These are phyloP conservation scores for Herpetomonas tarakana DNA, from an alignment of 208 protist species.

Conservation along the genomic window DNA sequence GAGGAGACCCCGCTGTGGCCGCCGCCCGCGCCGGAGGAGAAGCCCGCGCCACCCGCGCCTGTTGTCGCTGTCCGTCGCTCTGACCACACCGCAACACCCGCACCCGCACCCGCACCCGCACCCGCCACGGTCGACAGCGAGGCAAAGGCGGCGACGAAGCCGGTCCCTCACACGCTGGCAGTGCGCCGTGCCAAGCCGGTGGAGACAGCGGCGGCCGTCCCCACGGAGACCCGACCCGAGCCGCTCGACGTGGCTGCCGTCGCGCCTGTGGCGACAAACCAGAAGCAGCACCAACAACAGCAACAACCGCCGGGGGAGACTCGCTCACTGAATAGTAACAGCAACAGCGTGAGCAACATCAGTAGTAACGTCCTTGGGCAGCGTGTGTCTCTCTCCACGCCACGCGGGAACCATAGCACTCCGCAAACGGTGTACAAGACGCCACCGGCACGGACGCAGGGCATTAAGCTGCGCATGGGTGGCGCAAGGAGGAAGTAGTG, in stretches of 20 bases:
- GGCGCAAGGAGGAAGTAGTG: not conserved
- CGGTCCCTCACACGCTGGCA: not conserved
- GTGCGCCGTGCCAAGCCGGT: not conserved
- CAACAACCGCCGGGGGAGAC: too few relatives aligned
- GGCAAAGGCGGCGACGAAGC: not conserved
- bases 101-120: not conserved
- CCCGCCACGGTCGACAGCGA: not conserved
- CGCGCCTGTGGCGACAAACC: too few relatives aligned
- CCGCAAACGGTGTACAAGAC: not conserved
- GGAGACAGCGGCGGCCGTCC: not conserved
- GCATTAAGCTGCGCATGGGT: not conserved
- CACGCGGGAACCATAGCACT: not conserved
- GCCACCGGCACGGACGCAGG: not conserved
- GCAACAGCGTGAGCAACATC: not conserved
- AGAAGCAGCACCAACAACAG: too few relatives aligned
- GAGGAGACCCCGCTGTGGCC: conserved; percentile 1
- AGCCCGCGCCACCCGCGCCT: not conserved
- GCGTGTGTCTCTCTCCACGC: not conserved
- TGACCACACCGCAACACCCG: not conserved
- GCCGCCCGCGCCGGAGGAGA: not conserved
- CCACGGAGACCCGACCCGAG: too few relatives aligned
- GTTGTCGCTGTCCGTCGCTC: not conserved
- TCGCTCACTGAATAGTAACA: too few relatives aligned
- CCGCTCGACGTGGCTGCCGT: too few relatives aligned
- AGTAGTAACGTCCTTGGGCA: not conserved